Conservation (phyloP, 768 basidiomycete species). For the Podaxis sp. region DNA sequence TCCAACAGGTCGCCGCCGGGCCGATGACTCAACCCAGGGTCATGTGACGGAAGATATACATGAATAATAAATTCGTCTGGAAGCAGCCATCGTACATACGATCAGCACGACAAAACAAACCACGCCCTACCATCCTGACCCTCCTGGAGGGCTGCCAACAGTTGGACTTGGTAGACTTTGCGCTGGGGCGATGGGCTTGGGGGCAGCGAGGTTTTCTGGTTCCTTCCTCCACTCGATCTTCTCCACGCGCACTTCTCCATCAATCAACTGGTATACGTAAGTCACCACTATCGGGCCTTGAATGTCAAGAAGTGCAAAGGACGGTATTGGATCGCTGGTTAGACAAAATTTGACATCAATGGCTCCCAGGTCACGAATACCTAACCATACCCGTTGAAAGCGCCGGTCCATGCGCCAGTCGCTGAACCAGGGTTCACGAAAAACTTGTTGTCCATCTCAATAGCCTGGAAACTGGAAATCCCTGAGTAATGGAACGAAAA, state of each 20-base stretch:
- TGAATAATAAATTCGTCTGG: not conserved
- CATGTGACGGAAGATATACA: not conserved
- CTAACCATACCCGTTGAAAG: constrained; percentile 57
- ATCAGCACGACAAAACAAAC: not conserved
- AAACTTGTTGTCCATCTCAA: constrained; percentile 88
- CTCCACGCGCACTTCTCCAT: constrained; percentile 91
- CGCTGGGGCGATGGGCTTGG: constrained; percentile 46
- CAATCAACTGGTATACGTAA: constrained; percentile 94
- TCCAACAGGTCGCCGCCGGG: not conserved
- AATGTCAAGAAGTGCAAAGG: constrained; percentile 97
- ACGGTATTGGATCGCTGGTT: constrained; percentile 80
- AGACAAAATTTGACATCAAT: constrained; percentile 11
- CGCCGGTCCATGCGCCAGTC: constrained; percentile 91
- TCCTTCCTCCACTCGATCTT: constrained; percentile 86
- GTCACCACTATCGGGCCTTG: constrained; percentile 97
- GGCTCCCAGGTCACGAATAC: not conserved
- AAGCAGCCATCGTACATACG: not conserved
- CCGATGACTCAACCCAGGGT: not conserved
- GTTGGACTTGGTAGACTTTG: constrained; percentile 48
- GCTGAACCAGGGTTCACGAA: constrained; percentile 96
- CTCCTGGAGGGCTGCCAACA: constrained; percentile 2
- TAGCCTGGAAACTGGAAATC: constrained; percentile 79
- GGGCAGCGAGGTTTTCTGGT: constrained; percentile 36
- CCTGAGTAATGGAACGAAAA: not conserved
- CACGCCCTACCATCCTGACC: constrained; percentile 5